Evolutionary conservation across 495 filamentous ascomycete species (phyloP), one percentile per base, ranked within the genome.

Genomic region (Neurospora pannonica): DNA sequence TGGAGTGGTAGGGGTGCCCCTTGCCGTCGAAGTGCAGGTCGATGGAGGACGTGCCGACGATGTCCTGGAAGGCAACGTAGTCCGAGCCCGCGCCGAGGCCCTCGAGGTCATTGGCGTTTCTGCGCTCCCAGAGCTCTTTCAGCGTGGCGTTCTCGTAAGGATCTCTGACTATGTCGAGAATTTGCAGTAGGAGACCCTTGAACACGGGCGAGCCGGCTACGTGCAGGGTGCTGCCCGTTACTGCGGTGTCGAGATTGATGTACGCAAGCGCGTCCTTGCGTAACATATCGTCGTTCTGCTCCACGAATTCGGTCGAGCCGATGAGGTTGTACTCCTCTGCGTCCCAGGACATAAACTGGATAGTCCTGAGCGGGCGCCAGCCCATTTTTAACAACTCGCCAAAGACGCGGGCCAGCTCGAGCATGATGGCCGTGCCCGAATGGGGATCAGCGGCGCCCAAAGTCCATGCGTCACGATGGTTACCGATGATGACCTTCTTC

Each of bases 321-420:
- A 98, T 94, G 40, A 95, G 81, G 81, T 98, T 98, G 83, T 97
- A 98, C 81, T 95, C 94, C 77, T 91, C 91, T 38, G 87, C 96
- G 80, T 99, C 96, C 96, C 97, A 99, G 46, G 92, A 97, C 74
- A 92, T 92, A 80, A 99, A 99, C 78, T 94, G 91, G 77, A 99
- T 97, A 19, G 93, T 95, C 28, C 96, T 91, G 13, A 94, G 86
- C n/a, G 96, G 96, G 31, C 92, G 87, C 96, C 96, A 99, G 71
- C 94, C 94, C 43, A 87, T 88, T 17, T 81, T 83, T 21, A 89
- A 83, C 9, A 99, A 87, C 73, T 93, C 89, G 31, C 94, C 92
- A 79, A 98, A 92, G 74, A 97, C 89, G 43, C 91, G 89, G 11
- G 93, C 88, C 62, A 98, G 86, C 82, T 99, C 97, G 21, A 98